Evolutionary conservation across 495 filamentous ascomycete genomes (phyloP), one percentile per base, ranked within the genome.

Genomic region (Penicillium waksmanii): DNA sequence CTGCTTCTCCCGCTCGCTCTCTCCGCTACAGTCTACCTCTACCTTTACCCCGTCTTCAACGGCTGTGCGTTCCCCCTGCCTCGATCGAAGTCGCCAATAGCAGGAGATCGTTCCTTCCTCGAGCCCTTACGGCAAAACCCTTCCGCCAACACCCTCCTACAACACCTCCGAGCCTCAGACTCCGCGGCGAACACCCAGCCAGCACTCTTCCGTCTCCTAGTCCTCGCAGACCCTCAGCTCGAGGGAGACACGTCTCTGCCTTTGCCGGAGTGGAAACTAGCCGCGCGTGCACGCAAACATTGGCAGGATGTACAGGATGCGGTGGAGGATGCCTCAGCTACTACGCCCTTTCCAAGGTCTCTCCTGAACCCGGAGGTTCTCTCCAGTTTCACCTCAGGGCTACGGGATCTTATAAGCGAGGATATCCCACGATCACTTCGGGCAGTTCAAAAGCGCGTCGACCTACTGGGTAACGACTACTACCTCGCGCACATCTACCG

Each of bases 401-500:
- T 84, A 13, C 77, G 79, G 58, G 77, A 82, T 54, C 58, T 89
- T 9, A 67, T 85, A 44, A 77, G 75, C 48, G 77, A 86, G 50
- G 91, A 96, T 69, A 75, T 91, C 36, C 88, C 85, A 25, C 77
- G 84, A 61, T 71, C 82, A 1, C 61, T 90, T 35, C 76, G 86
- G 49, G 84, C 82, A 13, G 77, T 76, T 27, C 84, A 89, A 62
- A 98, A 98, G 76, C 82, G 84, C 15, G 70, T 98, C 60, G 95
- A 98, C 69, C 82, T 96, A 3, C 80, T 90, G 59, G 95, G 96
- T 1, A 98, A 98, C 73, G 95, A 98, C 72, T 92, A 85, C 62
- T 98, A 97, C 73, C 85, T 98, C 8, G 89, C 90, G 10, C 95
- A 97, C 69, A 89, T 97, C 49, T 97, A 95, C 77, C 85, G 91